These are phyloP conservation scores for Erodium texanum DNA, from an alignment of 441 rosid species.

Conservation along the genomic window DNA sequence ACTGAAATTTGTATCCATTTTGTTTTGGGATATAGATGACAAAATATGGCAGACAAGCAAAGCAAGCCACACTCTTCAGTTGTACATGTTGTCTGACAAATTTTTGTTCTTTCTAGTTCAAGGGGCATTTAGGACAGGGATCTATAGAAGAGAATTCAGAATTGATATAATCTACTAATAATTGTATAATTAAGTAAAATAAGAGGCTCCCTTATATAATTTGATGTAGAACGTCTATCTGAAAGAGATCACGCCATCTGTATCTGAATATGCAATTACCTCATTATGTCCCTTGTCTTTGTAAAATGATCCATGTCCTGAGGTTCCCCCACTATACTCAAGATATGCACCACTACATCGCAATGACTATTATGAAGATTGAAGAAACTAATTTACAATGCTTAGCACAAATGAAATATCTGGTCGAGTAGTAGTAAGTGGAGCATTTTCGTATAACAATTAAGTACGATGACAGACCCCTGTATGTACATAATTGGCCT, in stretches of 20 bases:
- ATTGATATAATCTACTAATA: neutral
- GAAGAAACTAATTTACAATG: neutral
- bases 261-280: neutral
- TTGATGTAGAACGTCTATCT: neutral
- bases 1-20: too few species aligned
- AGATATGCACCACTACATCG: neutral
- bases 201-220: too few species aligned
- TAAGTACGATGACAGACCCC: too few species aligned
- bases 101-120: too few species aligned
- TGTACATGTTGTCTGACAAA: too few species aligned
- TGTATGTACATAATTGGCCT: too few species aligned
- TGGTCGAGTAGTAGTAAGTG: neutral
- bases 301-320: neutral
- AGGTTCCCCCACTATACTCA: neutral
- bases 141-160: neutral
- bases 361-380: neutral
- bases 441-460: too few species aligned
- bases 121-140: too few species aligned
- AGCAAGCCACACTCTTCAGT: too few species aligned
- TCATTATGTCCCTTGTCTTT: neutral
- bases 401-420: neutral
- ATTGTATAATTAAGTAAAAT: neutral
- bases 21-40: too few species aligned
- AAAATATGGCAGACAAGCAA: too few species aligned
- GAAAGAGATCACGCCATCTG: neutral